Evolutionary conservation across 148 eudicot species (phyloP).

Genomic region (Cornus kousa): DNA sequence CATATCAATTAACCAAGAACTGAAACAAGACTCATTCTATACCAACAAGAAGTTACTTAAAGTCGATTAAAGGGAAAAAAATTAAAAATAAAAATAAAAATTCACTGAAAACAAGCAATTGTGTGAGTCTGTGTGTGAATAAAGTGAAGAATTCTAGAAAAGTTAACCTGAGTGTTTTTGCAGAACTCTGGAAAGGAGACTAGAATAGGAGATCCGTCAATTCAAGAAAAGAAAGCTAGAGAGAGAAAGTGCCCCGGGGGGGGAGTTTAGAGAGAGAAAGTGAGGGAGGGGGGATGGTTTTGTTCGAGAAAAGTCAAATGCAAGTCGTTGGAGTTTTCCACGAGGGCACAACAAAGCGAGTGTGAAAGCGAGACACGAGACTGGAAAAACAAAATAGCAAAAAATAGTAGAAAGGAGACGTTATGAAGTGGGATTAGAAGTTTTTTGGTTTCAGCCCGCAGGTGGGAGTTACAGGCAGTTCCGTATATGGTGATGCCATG

Average conservation of each 20-base stretch:
- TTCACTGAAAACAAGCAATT: no score
- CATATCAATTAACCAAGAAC: no score
- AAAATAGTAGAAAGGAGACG: background rate
- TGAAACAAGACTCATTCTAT: no score
- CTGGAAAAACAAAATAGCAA: background rate
- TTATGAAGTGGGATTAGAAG: background rate
- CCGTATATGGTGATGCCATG: background rate
- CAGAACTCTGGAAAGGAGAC: background rate
- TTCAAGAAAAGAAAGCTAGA: background rate
- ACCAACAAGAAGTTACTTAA: no score
- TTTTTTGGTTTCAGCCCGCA: no score
- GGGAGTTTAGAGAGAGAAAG: background rate
- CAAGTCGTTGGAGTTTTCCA: background rate
- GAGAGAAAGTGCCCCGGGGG: background rate
- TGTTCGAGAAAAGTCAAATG: background rate
- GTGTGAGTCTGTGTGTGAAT: background rate
- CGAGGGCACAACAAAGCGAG: background rate
- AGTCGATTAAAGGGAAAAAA: no score
- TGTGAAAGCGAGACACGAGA: background rate
- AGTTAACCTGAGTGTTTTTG: background rate
- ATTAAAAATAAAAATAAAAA: no score
- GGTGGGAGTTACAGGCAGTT: background rate
- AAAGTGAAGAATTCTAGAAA: background rate
- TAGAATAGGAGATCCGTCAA: constrained; percentile 10
- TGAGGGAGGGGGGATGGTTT: background rate